These are phyloP conservation scores for Neoboletus magnificus DNA, from an alignment of 768 basidiomycete species.

Conservation along the genomic window DNA sequence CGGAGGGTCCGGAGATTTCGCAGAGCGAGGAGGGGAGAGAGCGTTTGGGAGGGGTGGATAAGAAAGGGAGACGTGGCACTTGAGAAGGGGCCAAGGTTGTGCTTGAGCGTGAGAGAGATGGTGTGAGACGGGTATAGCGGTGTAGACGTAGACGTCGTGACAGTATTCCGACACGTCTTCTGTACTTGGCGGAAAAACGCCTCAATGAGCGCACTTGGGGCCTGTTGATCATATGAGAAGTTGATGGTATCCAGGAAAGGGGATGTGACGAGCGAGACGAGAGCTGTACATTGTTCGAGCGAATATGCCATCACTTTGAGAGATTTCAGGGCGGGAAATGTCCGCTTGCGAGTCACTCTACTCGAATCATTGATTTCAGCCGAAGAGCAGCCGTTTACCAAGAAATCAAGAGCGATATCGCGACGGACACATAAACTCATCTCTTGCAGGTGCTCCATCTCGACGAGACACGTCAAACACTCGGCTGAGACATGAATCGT, in stretches of 20 bases:
- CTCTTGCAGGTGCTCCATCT: constrained; percentile 25
- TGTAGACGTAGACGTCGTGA: background rate
- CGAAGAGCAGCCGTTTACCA: constrained; percentile 8
- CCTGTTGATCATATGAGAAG: constrained; percentile 29
- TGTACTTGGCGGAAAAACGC: constrained; percentile 25
- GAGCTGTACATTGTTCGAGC: constrained; percentile 29
- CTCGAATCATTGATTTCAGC: background rate
- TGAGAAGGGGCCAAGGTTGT: constrained; percentile 22
- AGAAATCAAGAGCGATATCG: constrained; percentile 16
- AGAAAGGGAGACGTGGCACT: constrained; percentile 22
- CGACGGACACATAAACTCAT: constrained; percentile 18
- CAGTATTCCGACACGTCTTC: constrained; percentile 10
- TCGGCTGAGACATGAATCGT: constrained; percentile 23
- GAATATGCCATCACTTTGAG: constrained; percentile 23
- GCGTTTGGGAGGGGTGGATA: constrained; percentile 22
- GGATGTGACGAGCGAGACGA: constrained; percentile 25
- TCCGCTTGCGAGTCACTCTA: background rate
- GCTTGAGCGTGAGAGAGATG: constrained; percentile 28
- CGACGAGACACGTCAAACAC: constrained; percentile 19
- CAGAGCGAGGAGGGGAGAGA: constrained; percentile 24
- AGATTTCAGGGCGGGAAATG: constrained; percentile 22
- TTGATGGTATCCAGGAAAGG: constrained; percentile 19
- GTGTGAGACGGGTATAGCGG: background rate
- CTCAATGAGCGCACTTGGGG: constrained; percentile 16
- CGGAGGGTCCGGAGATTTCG: too few species aligned